Evolutionary conservation across 441 rosid genomes (phyloP).

Genomic region (Biscutella laevigata): DNA sequence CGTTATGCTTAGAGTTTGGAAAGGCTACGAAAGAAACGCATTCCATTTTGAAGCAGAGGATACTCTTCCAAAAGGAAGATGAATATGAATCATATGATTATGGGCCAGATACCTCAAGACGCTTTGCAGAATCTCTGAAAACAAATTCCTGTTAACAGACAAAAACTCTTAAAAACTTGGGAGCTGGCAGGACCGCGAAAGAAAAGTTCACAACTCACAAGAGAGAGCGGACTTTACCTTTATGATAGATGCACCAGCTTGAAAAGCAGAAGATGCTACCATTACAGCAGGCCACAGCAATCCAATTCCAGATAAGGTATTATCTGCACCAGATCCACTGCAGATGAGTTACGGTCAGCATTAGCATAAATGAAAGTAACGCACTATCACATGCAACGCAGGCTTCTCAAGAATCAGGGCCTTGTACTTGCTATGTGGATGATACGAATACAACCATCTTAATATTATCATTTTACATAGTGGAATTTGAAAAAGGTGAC

Average conservation of each 20-base stretch:
- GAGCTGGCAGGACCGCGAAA: neutral
- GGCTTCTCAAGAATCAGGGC: neutral
- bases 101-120: slow-evolving; percentile 42
- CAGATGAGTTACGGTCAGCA: slow-evolving; percentile 22
- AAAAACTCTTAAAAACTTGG: slow-evolving; percentile 4
- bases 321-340: slow-evolving; percentile 69
- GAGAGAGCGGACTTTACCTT: slow-evolving; percentile 40
- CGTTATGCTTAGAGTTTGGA: slow-evolving; percentile 7
- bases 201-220: neutral
- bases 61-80: slow-evolving; percentile 11
- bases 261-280: slow-evolving; percentile 78
- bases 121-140: slow-evolving; percentile 58
- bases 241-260: slow-evolving; percentile 70
- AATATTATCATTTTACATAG: neutral
- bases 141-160: slow-evolving; percentile 56
- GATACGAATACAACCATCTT: neutral
- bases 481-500: neutral
- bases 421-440: neutral
- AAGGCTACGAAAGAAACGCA: neutral
- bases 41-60: slow-evolving; percentile 7
- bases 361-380: neutral
- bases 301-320: slow-evolving; percentile 41
- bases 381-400: neutral
- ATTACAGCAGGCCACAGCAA: slow-evolving; percentile 64
- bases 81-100: slow-evolving; percentile 4